Base-by-base conservation (phyloP, 2,329 filamentous ascomycete genomes). In the Clonostachys sp. region DNA sequence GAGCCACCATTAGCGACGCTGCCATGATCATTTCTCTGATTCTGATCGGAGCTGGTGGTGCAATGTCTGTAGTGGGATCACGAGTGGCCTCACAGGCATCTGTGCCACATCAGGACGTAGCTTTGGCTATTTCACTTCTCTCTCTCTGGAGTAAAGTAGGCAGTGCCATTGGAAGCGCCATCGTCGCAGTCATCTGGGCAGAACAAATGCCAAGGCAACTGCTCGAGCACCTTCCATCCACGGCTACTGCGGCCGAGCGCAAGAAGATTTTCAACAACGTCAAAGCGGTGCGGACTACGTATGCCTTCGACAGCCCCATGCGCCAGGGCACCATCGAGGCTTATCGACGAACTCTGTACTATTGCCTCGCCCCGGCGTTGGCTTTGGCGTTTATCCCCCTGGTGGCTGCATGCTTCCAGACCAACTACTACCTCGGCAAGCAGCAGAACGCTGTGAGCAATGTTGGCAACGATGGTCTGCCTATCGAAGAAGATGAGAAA, bases 21-120 rank as follows among this genome's bases (percentile, higher is more conserved):
- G 24, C 24, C 24, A 9, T 30, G 24, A 30, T 30, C 9, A 30
- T 30, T 30, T 30, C 57, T 5, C 52, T 70, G 34, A 59, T 70
- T 24, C 56, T 71, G 13, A 47, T 71, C 10, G 59, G 64, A 13
- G 62, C 66, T 20, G 58, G 61, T 13, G 62, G 64, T 17, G 59
- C 64, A 3, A 61, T 67, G 53, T 61, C 59, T 18, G 60, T 67
- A 6, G 57, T 68, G n/a, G 64, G 63, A 14, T 62, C 63, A 3
- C 59, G 64, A 8, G 64, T 70, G 5, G 66, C 61, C 4, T 61
- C 57, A 6, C 65, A 70, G 46, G 66, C 63, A 4, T 69, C 66
- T 1, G 66, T 71, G 0, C 66, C 65, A 1, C 67, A 68, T 48
- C 59, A 66, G 43, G 61, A 68, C 45, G 56, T 70, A 41, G 61